Base-by-base conservation (phyloP, 2,329 filamentous ascomycete species). In the Cercospora zeina region DNA sequence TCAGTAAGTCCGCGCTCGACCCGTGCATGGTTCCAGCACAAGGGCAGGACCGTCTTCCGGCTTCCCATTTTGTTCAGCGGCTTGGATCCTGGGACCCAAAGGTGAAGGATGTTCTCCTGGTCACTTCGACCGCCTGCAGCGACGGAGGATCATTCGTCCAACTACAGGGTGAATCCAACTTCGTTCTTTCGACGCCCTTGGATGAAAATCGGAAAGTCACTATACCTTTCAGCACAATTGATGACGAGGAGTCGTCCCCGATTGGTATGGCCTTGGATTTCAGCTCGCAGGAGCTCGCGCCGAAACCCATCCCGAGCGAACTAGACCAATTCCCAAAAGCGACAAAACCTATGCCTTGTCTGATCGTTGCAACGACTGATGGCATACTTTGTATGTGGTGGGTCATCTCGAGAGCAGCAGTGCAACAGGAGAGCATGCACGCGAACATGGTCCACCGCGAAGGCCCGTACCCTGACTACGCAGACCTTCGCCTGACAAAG, bases 341-440 rank as follows among this genome's bases (percentile, higher is more conserved):
- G 4, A 83, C 88, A 0, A 87, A 86, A 1, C 93, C 95, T 11
- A 77, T 97, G 8, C 95, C 95, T 5, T 91, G 88, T 10, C 81
- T 96, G 45, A 88, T 95, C 82, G 83, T 91, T 31, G 80, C 99
- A 14, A 97, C 96, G 63, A 88, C 96, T 67, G 91, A 97, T 71
- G 95, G 95, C 66, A 79, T 96, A 9, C 80, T 99, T 14, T 87
- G 86, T 50, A 84, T 87, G 11, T 99, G 93, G 92, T 97, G 93
- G 91, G 78, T 97, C 47, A 84, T 97, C 19, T 97, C 97, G 77
- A 86, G 89, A 36, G 91, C 96, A 45, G 92, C 93, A 1, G 87
- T 99, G 64, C 85, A 88, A 62, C 81, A 88, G 69, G 87, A 61
- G 30, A 63, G 31, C 36, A 34, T 56, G 14, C 58, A 63, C 33